Conservation (phyloP, 2,329 filamentous ascomycete species). For the Aspergillus luchuensis region DNA sequence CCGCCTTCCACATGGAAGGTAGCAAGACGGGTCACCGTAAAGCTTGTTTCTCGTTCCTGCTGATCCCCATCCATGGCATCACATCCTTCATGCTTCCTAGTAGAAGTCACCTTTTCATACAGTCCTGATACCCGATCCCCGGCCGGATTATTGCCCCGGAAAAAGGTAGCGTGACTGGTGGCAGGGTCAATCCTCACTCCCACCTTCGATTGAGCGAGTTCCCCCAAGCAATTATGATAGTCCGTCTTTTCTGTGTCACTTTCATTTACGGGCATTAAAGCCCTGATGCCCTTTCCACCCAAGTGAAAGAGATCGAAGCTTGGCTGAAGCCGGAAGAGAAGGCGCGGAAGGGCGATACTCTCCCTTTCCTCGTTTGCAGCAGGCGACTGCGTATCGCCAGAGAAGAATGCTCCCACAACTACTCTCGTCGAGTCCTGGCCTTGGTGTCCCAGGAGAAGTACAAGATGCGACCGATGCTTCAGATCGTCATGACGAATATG, state of each 20-base stretch:
- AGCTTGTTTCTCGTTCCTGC: not conserved
- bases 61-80: not conserved
- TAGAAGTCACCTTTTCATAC: not conserved
- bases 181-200: not conserved
- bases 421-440: not conserved
- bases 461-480: not conserved
- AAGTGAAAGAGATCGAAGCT: not conserved
- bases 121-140: not conserved
- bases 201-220: not conserved
- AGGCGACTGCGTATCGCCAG: not conserved
- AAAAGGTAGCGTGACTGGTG: not conserved
- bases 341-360: not conserved
- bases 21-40: not conserved
- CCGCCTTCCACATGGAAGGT: not conserved
- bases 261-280: not conserved
- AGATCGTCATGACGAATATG: not conserved
- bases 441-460: slow-evolving; percentile 2
- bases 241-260: not conserved
- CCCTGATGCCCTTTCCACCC: not conserved
- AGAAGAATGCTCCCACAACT: slow-evolving; percentile 5
- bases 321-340: slow-evolving; percentile 4
- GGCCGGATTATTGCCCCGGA: not conserved
- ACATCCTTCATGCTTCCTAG: not conserved
- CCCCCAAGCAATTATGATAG: not conserved
- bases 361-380: not conserved